A percentile compares a stretch with the other conserved stretches of the same genome.
These are phyloP conservation scores for Endocalyx cinctus DNA, from an alignment of 2,329 filamentous ascomycete genomes.

Conservation along the genomic window DNA sequence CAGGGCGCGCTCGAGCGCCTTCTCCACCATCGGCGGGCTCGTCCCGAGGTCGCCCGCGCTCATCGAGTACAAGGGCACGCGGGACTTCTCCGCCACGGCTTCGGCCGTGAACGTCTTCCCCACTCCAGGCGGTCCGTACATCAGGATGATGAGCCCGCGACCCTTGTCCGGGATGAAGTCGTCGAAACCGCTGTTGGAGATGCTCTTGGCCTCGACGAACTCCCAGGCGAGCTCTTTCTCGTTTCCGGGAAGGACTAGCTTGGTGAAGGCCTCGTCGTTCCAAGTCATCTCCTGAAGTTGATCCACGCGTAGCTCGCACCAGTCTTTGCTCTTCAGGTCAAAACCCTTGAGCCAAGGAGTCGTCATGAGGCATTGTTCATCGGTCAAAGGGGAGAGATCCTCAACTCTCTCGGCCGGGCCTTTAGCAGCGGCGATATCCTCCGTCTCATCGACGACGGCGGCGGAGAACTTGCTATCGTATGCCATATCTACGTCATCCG, in stretches of 20 bases:
- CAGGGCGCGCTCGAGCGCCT: conserved; percentile 27
- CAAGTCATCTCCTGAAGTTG: conserved; percentile 25
- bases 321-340: conserved; percentile 32
- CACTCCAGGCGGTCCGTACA: conserved; percentile 32
- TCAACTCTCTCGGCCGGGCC: conserved; percentile 14
- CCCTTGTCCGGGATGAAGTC: conserved; percentile 33
- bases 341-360: conserved; percentile 34
- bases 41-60: conserved; percentile 36
- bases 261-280: conserved; percentile 32
- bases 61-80: conserved; percentile 34
- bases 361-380: conserved; percentile 30
- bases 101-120: conserved; percentile 36
- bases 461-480: conserved; percentile 8
- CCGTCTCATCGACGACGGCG: neutral
- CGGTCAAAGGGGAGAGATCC: conserved; percentile 22
- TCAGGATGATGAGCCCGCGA: conserved; percentile 30
- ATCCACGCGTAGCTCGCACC: conserved; percentile 22
- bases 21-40: conserved; percentile 28
- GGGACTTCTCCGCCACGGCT: conserved; percentile 33
- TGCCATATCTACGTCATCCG: conserved; percentile 3
- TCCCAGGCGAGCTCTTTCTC: conserved; percentile 35
- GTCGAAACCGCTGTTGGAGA: conserved; percentile 22
- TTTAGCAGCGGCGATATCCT: conserved; percentile 4
- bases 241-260: conserved; percentile 30
- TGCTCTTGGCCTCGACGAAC: conserved; percentile 32